phyloP scores from a whole-genome alignment of 2,329 filamentous ascomycete genomes.

The Penicillium sp. region DNA sequence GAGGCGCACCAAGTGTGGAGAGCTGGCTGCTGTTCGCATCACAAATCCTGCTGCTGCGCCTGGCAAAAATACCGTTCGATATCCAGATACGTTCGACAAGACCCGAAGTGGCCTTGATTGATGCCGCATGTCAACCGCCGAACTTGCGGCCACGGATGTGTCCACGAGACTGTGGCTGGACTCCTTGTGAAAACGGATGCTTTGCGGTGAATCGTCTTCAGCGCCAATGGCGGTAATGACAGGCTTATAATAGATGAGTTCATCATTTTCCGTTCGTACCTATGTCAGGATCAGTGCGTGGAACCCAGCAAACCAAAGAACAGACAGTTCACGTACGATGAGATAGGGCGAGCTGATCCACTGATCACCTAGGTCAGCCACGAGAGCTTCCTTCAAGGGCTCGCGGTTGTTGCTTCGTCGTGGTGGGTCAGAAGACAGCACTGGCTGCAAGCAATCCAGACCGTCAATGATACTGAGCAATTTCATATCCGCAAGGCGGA shows the following conservation, averaged over 20 bases:
- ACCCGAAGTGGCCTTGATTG: conserved; percentile 42
- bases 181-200: conserved; percentile 70
- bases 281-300: conserved; percentile 30
- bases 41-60: conserved; percentile 76
- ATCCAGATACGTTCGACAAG: conserved; percentile 57
- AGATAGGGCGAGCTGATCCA: conserved; percentile 68
- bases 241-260: conserved; percentile 82
- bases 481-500: conserved; percentile 67
- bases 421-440: conserved; percentile 65
- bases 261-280: conserved; percentile 72
- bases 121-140: conserved; percentile 18
- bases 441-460: conserved; percentile 68
- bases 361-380: conserved; percentile 77
- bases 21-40: conserved; percentile 70
- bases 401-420: conserved; percentile 68
- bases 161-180: conserved; percentile 62
- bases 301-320: not conserved
- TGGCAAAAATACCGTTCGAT: conserved; percentile 75
- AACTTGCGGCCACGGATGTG: conserved; percentile 46
- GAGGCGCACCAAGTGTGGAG: conserved; percentile 68
- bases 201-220: conserved; percentile 7
- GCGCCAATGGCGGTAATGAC: conserved; percentile 45
- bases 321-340: conserved; percentile 53
- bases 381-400: conserved; percentile 67
- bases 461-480: conserved; percentile 70